Percentiles rank a stretch among this genome's conserved stretches.
phyloP scores from a whole-genome alignment of 495 filamentous ascomycete genomes.

The Alectoria sarmentosa region DNA sequence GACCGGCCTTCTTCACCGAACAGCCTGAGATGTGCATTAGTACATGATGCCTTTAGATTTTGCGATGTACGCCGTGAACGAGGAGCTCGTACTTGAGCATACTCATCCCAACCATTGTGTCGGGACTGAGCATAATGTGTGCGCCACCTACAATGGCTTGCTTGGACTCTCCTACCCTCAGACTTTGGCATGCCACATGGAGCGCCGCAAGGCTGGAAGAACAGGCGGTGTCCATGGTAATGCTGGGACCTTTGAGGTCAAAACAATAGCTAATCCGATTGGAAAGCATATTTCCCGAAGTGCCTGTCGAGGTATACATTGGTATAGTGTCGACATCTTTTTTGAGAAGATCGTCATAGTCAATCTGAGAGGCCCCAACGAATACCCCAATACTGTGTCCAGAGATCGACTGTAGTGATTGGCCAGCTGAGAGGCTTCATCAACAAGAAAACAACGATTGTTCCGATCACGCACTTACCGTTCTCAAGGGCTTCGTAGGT shows the following conservation, averaged over 20 bases:
- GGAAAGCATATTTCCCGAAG: conserved; percentile 15
- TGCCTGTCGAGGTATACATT: conserved; percentile 33
- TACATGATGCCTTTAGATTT: no score
- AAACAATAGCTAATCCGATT: conserved; percentile 30
- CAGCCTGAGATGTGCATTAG: conserved; percentile 19
- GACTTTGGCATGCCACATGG: conserved; percentile 42
- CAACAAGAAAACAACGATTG: not conserved
- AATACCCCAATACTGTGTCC: conserved; percentile 15
- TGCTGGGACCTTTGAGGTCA: conserved; percentile 21
- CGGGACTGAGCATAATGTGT: conserved; percentile 32
- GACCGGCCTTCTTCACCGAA: conserved; percentile 44
- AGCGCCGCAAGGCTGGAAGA: conserved; percentile 45
- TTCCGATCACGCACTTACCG: not conserved
- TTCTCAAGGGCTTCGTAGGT: conserved; percentile 6
- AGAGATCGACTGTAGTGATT: conserved; percentile 14
- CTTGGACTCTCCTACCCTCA: conserved; percentile 38
- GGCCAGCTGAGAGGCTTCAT: no score
- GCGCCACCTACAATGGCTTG: conserved; percentile 37
- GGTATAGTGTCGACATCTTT: conserved; percentile 17
- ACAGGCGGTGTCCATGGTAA: conserved; percentile 36
- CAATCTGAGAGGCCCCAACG: conserved; percentile 20
- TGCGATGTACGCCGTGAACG: no score
- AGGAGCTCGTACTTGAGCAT: conserved; percentile 12
- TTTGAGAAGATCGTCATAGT: conserved; percentile 9
- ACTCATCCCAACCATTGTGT: conserved; percentile 1